Evolutionary conservation across 1,284 basidiomycete genomes (phyloP).

Genomic region (Ceratobasidium sp.): DNA sequence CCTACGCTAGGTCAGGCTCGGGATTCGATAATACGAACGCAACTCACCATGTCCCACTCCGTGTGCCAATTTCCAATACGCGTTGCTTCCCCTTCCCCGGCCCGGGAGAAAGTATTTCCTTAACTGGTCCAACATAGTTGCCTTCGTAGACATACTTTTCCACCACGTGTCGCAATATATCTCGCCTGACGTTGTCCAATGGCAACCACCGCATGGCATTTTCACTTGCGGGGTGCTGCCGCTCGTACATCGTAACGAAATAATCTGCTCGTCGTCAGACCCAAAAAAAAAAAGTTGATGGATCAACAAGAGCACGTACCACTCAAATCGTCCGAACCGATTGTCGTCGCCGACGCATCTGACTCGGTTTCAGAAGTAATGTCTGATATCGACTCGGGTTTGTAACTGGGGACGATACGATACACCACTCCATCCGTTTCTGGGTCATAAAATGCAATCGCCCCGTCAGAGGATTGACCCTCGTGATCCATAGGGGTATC

Average conservation of each 20-base stretch:
- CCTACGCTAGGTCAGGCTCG: neutral
- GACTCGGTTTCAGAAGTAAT: neutral
- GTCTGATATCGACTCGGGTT: too few species aligned
- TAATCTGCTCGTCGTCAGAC: too few species aligned
- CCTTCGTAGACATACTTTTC: neutral
- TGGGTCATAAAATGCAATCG: too few species aligned
- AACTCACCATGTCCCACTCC: neutral
- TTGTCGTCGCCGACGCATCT: neutral
- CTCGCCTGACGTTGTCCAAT: constrained; percentile 5
- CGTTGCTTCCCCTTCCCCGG: neutral
- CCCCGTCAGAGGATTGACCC: too few species aligned
- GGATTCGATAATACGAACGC: constrained; percentile 1
- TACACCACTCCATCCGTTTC: too few species aligned
- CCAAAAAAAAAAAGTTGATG: too few species aligned
- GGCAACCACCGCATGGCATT: constrained; percentile 6
- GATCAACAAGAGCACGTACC: neutral
- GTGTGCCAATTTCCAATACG: neutral
- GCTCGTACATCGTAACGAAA: neutral
- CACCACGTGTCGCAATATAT: too few species aligned
- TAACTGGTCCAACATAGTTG: constrained; percentile 8
- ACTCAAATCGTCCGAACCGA: neutral
- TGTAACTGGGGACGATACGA: too few species aligned
- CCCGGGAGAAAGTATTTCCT: neutral
- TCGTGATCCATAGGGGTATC: too few species aligned
- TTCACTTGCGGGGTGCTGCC: neutral